Conservation (phyloP, 2,329 filamentous ascomycete genomes). For the Aspergillus sp. region DNA sequence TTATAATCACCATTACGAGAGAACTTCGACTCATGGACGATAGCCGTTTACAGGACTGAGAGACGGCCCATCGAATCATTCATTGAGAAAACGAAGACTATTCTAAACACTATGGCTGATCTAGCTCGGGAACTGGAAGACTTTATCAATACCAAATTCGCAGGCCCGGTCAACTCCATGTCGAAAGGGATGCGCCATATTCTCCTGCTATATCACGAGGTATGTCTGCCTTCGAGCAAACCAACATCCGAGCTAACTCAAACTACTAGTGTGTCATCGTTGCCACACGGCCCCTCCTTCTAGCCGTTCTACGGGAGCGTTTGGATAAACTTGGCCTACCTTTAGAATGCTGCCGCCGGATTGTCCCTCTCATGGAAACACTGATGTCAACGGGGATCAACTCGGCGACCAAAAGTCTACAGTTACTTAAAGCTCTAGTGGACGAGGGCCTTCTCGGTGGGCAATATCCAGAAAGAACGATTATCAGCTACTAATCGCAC, state of each 20-base stretch:
- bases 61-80: constrained; percentile 37
- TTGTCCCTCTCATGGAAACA: constrained; percentile 2
- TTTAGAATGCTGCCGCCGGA: neutral
- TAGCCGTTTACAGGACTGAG: constrained; percentile 42
- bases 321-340: neutral
- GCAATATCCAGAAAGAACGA: neutral
- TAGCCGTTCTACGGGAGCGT: constrained; percentile 4
- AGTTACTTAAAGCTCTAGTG: neutral
- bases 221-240: constrained; percentile 14
- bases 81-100: constrained; percentile 38
- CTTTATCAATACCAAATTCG: constrained; percentile 35
- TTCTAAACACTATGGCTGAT: constrained; percentile 39
- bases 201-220: constrained; percentile 44
- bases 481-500: neutral
- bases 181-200: constrained; percentile 40
- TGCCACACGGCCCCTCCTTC: constrained; percentile 7
- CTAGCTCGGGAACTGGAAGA: constrained; percentile 44
- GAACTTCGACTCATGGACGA: neutral
- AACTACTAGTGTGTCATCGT: constrained; percentile 3
- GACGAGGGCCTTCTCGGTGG: constrained; percentile 5
- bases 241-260: constrained; percentile 16
- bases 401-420: constrained; percentile 4
- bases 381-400: constrained; percentile 3
- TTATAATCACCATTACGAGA: neutral
- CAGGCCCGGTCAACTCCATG: constrained; percentile 36